A percentile compares a stretch with the other conserved stretches of the same genome.
Conservation (phyloP, 2,329 filamentous ascomycete species). For the Fusarium domesticum region DNA sequence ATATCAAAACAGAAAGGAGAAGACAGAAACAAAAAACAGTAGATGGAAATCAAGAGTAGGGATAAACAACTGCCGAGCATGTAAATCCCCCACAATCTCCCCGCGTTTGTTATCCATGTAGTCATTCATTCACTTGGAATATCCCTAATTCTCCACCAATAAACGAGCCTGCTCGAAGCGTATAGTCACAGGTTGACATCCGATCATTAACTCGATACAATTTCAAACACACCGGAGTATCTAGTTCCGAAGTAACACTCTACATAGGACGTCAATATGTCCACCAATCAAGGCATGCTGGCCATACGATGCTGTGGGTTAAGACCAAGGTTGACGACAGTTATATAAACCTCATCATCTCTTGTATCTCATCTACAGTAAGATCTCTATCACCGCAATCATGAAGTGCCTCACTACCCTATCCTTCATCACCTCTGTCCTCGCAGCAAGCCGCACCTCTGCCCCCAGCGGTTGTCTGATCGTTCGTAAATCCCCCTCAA, state of each 20-base stretch:
- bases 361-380: too few relatives aligned
- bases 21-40: too few relatives aligned
- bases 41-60: too few relatives aligned
- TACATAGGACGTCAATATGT: background rate
- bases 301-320: too few relatives aligned
- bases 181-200: background rate
- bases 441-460: conserved; percentile 35
- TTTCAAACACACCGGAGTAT: background rate
- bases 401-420: conserved; percentile 22
- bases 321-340: too few relatives aligned
- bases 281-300: background rate
- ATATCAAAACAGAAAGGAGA: too few relatives aligned
- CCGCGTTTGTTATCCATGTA: background rate
- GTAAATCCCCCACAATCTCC: background rate
- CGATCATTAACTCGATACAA: too few relatives aligned
- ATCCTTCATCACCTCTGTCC: conserved; percentile 14
- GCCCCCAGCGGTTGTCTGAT: conserved; percentile 49
- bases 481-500: conserved; percentile 37
- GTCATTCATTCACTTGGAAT: too few relatives aligned
- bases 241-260: background rate
- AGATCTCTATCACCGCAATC: background rate
- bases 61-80: background rate
- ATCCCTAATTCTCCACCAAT: background rate
- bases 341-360: too few relatives aligned
- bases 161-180: background rate